phyloP scores from a whole-genome alignment of 441 rosid genomes.

The Mallotus repandus region DNA sequence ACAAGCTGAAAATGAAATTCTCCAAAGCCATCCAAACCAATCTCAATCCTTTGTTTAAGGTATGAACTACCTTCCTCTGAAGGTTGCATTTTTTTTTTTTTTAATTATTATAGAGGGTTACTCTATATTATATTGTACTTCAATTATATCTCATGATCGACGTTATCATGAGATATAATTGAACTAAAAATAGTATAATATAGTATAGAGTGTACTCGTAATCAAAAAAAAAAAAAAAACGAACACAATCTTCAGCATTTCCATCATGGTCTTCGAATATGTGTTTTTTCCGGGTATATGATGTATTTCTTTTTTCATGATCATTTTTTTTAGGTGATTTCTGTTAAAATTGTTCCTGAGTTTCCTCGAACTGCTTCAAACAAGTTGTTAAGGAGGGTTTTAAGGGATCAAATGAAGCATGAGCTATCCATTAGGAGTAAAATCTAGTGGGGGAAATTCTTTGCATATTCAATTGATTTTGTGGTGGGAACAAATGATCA shows the following conservation, averaged over 20 bases:
- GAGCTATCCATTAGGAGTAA: constrained; percentile 50
- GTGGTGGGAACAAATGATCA: no score
- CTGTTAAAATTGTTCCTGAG: constrained; percentile 59
- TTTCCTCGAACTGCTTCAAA: constrained; percentile 87
- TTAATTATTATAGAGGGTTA: no score
- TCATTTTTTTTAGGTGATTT: constrained; percentile 51
- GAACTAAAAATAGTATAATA: no score
- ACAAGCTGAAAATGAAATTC: constrained; percentile 51
- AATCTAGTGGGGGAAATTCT: constrained; percentile 35
- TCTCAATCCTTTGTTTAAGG: constrained; percentile 92
- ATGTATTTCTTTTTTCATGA: not conserved
- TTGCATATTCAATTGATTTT: not conserved
- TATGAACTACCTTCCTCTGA: constrained; percentile 18
- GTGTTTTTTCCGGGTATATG: no score
- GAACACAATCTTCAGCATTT: no score
- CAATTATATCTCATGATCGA: no score
- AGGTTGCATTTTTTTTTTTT: no score
- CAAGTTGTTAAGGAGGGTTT: constrained; percentile 73
- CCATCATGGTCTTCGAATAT: no score
- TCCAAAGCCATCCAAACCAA: constrained; percentile 58
- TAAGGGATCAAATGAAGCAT: constrained; percentile 63
- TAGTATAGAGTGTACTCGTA: no score
- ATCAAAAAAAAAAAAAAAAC: no score
- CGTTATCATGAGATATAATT: no score
- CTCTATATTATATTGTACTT: no score